A percentile compares a stretch with the other conserved stretches of the same genome.
Conservation (phyloP, 805 yeast species). For the Metschnikowia lochheadii region DNA sequence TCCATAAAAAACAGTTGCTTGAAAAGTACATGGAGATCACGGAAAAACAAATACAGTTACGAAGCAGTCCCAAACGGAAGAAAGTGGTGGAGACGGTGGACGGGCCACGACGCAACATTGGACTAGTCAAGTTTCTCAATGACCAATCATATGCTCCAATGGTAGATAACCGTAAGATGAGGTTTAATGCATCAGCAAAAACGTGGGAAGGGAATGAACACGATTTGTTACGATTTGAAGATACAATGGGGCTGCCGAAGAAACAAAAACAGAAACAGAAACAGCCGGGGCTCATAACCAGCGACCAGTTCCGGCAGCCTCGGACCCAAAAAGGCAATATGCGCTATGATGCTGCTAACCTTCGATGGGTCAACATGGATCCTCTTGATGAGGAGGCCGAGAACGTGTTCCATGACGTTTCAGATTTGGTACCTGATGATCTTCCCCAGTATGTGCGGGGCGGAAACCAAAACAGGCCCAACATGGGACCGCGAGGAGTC, state of each 20-base stretch:
- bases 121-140: conserved; percentile 30
- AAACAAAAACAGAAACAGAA: conserved; percentile 21
- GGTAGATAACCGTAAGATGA: conserved; percentile 36
- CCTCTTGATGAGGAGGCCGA: conserved; percentile 31
- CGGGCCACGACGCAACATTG: conserved; percentile 16
- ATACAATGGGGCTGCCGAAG: conserved; percentile 6
- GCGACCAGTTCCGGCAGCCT: conserved; percentile 24
- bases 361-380: conserved; percentile 55
- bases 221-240: conserved; percentile 51
- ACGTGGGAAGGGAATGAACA: conserved; percentile 67
- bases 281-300: conserved; percentile 35
- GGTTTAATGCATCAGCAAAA: conserved; percentile 47
- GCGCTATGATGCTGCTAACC: conserved; percentile 54
- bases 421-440: conserved; percentile 34
- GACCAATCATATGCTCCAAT: conserved; percentile 16
- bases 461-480: background rate
- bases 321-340: conserved; percentile 34
- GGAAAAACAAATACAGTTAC: conserved; percentile 18
- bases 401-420: conserved; percentile 47
- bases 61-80: conserved; percentile 13
- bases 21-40: conserved; percentile 30
- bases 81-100: background rate
- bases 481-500: conserved; percentile 23
- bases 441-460: conserved; percentile 11
- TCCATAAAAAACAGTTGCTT: conserved; percentile 26